Percentiles rank a stretch among this genome's conserved stretches.
phyloP scores from a whole-genome alignment of 805 yeast species.

The Lipomyces kockii region DNA sequence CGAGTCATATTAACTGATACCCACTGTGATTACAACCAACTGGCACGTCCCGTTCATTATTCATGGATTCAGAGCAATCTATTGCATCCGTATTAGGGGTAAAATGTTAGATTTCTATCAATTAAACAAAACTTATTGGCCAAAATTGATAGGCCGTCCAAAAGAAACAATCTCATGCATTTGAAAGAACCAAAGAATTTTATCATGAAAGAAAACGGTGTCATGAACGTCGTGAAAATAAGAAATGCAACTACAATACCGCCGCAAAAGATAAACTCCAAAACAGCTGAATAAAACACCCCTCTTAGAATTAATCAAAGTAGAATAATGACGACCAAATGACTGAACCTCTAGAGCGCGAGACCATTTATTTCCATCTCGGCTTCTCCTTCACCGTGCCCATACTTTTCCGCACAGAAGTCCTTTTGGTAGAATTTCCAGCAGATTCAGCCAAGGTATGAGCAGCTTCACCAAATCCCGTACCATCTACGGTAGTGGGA shows the following conservation, averaged over 20 bases:
- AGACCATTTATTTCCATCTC: conserved; percentile 22
- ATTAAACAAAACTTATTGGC: background rate
- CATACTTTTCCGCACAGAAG: conserved; percentile 26
- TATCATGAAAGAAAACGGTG: background rate
- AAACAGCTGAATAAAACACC: background rate
- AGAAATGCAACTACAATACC: background rate
- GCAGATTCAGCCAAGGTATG: background rate
- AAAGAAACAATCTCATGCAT: background rate
- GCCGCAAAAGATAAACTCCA: background rate
- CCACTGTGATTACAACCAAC: no score
- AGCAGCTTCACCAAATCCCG: background rate
- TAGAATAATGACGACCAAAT: background rate
- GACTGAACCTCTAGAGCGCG: background rate
- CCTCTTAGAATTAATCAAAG: background rate
- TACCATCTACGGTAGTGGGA: conserved; percentile 6
- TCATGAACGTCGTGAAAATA: background rate
- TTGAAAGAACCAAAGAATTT: background rate
- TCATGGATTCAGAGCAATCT: no score
- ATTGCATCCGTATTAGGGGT: no score
- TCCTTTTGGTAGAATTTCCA: background rate
- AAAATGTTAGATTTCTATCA: background rate
- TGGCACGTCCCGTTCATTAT: no score
- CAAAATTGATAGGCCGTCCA: background rate
- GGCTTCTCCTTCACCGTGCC: conserved; percentile 24
- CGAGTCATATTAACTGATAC: no score